Conservation (phyloP, 108 stramenopile species). For the Chaetoceros muelleri region DNA sequence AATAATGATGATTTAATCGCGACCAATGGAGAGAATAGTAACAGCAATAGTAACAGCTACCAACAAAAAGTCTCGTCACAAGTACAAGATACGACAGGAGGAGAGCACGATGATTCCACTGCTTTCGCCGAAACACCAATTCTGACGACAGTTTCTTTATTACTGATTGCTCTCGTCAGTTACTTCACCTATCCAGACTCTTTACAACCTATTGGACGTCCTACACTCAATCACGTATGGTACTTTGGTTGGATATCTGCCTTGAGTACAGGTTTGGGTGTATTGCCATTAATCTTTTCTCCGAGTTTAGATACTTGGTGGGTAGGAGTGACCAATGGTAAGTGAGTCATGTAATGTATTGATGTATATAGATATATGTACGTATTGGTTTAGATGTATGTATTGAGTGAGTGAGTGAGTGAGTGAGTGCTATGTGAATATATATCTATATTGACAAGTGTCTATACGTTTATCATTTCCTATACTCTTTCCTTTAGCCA, state of each 20-base stretch:
- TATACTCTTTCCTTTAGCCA: constrained; percentile 36
- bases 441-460: not conserved
- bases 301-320: constrained; percentile 61
- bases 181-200: constrained; percentile 34
- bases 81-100: too few species aligned
- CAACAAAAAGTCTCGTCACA: too few species aligned
- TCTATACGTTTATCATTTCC: not conserved
- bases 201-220: constrained; percentile 36
- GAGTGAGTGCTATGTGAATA: not conserved
- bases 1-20: too few species aligned
- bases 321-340: constrained; percentile 81
- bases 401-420: not conserved
- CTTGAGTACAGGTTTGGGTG: constrained; percentile 89
- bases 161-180: constrained; percentile 27
- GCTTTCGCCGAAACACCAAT: not conserved
- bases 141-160: constrained; percentile 4
- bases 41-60: too few species aligned
- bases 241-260: constrained; percentile 98
- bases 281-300: constrained; percentile 78
- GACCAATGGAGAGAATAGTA: too few species aligned
- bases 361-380: not conserved
- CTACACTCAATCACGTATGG: constrained; percentile 80
- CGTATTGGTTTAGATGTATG: too few species aligned
- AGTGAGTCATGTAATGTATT: constrained; percentile 1
- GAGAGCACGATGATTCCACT: too few species aligned